Base-by-base conservation (phyloP, 371 early-diverging fungal species). In the Apophysomyces ossiformis region DNA sequence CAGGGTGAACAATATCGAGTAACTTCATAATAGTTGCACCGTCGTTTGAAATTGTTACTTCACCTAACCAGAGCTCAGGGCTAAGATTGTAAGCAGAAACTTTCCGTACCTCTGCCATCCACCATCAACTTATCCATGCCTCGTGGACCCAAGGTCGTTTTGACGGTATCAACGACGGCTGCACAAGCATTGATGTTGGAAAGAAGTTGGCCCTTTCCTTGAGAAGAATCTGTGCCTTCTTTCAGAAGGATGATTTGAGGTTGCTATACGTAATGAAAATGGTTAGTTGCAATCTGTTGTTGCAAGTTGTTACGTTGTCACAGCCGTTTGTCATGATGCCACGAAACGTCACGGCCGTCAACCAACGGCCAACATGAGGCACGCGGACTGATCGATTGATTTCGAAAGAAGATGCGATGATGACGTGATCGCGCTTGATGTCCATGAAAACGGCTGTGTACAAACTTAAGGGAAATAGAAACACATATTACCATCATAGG, bases 61-160 rank as follows among this genome's bases (percentile, higher is more conserved):
- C 85, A 56, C 93, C 92, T 92, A 61, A 13, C 32, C 8, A 47
- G n/a, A 44, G 57, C 44, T 47, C 15, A 61, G 37, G 47, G 37
- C 39, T 5, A 15, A 57, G 37, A 50, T 3, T 58, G 1, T 6
- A 37, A 36, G 21, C 36, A 8, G 18, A 56, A 5, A 16, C 35
- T 32, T 26, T 37, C 5, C 9, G 39, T 63, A 90, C 95, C 95
- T 76, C 93, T 90, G 58, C 84, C 85, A 73, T 96, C 96, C 39
- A 99, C 98, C 76, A 99, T 99, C 60, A 99, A 86, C 85, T 99
- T 99, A 82, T 99, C 99, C 96, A 99, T 96, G 63, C 99, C 99
- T 69, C 99, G 90, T 45, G 99, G 99, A 41, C 99, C 99, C 41
- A 99, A 89, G 4, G 99, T 99, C 2, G 99, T 96, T 73, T 96